A percentile compares a stretch with the other conserved stretches of the same genome.
These are phyloP conservation scores for Microbotryum violaceum DNA, from an alignment of 1,284 basidiomycete species.

Conservation along the genomic window DNA sequence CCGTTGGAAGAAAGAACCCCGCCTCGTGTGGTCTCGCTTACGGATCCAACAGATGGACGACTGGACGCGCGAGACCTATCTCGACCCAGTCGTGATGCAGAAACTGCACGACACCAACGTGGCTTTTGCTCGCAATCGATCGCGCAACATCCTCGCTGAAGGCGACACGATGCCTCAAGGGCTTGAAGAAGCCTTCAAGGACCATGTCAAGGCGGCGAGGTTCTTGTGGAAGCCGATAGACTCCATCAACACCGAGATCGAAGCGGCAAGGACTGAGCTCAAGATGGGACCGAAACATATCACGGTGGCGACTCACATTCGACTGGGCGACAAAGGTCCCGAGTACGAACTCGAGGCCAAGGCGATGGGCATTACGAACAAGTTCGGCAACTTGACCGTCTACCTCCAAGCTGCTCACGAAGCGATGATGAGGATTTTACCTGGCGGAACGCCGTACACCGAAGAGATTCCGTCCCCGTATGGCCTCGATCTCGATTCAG, in stretches of 20 bases:
- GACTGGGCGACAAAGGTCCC: constrained; percentile 18
- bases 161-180: constrained; percentile 14
- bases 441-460: neutral
- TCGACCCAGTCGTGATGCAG: neutral
- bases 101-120: neutral
- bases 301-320: constrained; percentile 2
- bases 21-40: constrained; percentile 11
- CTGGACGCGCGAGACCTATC: constrained; percentile 18
- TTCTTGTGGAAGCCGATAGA: constrained; percentile 8
- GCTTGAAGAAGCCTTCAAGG: constrained; percentile 10
- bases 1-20: constrained; percentile 1
- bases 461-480: neutral
- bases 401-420: constrained; percentile 21
- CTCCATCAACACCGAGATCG: neutral
- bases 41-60: constrained; percentile 18
- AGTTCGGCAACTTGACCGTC: constrained; percentile 19
- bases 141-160: constrained; percentile 13
- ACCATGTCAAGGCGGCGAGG: constrained; percentile 1
- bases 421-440: neutral
- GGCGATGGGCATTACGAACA: constrained; percentile 22
- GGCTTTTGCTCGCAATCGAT: neutral
- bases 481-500: constrained; percentile 1
- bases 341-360: constrained; percentile 20
- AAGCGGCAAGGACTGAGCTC: neutral
- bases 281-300: neutral